Evolutionary conservation across 805 yeast species (phyloP).

Genomic region (Lachancea nothofagi): DNA sequence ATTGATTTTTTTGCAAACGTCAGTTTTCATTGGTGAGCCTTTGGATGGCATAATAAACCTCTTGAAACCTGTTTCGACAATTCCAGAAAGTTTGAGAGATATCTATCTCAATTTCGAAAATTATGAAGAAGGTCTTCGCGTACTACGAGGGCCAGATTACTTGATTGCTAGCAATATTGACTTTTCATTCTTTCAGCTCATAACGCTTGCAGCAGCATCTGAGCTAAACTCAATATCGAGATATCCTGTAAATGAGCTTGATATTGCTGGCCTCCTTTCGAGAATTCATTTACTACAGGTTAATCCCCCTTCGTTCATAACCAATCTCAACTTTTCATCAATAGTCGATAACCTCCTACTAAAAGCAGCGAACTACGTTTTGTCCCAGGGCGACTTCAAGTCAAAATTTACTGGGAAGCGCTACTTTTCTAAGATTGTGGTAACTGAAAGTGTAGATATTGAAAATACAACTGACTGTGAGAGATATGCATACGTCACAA

Average conservation of each 20-base stretch:
- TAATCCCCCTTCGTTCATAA: conserved; percentile 20
- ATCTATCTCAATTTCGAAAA: conserved; percentile 20
- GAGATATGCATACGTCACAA: conserved; percentile 29
- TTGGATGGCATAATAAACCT: conserved; percentile 15
- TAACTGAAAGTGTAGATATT: conserved; percentile 1
- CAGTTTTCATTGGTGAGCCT: conserved; percentile 58
- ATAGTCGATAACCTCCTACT: conserved; percentile 37
- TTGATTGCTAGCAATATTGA: conserved; percentile 17
- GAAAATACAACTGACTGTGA: conserved; percentile 13
- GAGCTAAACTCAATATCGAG: conserved; percentile 29
- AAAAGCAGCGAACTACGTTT: conserved; percentile 40
- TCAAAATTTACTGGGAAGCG: conserved; percentile 16
- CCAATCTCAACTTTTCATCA: conserved; percentile 13
- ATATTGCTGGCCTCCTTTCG: conserved; percentile 41
- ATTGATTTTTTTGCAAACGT: conserved; percentile 40
- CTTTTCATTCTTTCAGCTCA: conserved; percentile 33
- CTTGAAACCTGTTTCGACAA: conserved; percentile 8
- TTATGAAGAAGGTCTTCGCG: conserved; percentile 14
- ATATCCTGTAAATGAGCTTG: conserved; percentile 43
- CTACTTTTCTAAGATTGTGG: conserved; percentile 31
- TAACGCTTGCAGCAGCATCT: conserved; percentile 30
- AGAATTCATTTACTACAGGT: conserved; percentile 34
- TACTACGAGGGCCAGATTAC: conserved; percentile 14
- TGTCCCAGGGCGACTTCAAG: conserved; percentile 7
- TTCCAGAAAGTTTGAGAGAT: conserved; percentile 10